Conservation (phyloP, 441 rosid species). For the Aleurites moluccanus region DNA sequence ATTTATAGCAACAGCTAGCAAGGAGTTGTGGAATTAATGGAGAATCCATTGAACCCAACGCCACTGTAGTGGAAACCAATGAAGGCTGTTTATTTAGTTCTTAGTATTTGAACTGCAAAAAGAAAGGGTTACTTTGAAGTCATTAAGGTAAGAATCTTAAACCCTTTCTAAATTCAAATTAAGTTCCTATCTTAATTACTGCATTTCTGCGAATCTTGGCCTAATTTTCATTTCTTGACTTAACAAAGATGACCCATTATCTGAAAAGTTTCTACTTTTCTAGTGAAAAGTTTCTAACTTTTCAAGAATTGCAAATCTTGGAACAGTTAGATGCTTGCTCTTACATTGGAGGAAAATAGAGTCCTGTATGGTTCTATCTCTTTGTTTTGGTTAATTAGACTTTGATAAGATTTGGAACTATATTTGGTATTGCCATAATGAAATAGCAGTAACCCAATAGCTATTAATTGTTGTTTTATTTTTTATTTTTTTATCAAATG, state of each 20-base stretch:
- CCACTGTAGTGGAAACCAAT: slow-evolving; percentile 2
- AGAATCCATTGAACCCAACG: slow-evolving; percentile 4
- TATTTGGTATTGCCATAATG: no score
- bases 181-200: background rate
- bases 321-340: background rate
- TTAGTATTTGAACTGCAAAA: background rate
- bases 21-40: background rate
- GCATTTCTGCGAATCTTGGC: background rate
- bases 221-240: background rate
- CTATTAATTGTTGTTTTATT: no score
- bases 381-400: no score
- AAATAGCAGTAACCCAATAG: no score
- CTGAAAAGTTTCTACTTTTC: background rate
- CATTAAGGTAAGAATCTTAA: background rate
- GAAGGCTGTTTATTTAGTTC: background rate
- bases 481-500: no score
- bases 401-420: no score
- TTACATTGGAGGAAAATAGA: background rate
- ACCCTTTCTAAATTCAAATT: background rate
- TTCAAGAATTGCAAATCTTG: background rate
- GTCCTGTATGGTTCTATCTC: background rate
- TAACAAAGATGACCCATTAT: background rate
- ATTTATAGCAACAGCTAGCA: background rate
- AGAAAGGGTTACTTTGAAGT: background rate
- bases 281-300: background rate